Evolutionary conservation across 768 basidiomycete genomes (phyloP).

Genomic region (Inosperma sp.): DNA sequence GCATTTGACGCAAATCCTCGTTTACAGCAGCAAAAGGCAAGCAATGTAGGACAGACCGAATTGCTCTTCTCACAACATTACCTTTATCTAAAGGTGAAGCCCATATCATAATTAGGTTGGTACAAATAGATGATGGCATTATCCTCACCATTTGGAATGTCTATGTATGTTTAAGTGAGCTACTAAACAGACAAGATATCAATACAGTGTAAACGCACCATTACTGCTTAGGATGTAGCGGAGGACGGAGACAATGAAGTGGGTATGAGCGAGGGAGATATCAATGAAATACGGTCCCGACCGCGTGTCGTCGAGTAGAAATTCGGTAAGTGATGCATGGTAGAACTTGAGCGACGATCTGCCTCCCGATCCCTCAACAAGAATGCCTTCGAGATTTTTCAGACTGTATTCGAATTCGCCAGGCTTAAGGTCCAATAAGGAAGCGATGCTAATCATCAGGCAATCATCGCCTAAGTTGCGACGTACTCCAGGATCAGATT

Average conservation of each 20-base stretch:
- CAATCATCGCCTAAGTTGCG: not conserved
- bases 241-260: not conserved
- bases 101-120: too few species aligned
- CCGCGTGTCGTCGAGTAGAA: constrained; percentile 9
- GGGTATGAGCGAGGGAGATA: not conserved
- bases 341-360: not conserved
- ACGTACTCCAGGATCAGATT: too few species aligned
- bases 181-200: not conserved
- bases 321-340: constrained; percentile 13
- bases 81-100: not conserved
- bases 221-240: not conserved
- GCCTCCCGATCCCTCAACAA: not conserved
- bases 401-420: not conserved
- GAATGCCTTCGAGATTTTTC: not conserved
- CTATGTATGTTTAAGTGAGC: not conserved
- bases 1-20: not conserved
- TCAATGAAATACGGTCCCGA: not conserved
- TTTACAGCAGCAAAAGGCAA: not conserved
- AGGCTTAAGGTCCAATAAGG: not conserved
- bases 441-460: not conserved
- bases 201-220: not conserved
- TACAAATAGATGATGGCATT: too few species aligned
- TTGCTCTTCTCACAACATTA: not conserved
- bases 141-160: too few species aligned
- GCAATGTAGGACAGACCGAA: not conserved